phyloP scores from a whole-genome alignment of 805 yeast species.

The Lipomyces spencermartinsiae region DNA sequence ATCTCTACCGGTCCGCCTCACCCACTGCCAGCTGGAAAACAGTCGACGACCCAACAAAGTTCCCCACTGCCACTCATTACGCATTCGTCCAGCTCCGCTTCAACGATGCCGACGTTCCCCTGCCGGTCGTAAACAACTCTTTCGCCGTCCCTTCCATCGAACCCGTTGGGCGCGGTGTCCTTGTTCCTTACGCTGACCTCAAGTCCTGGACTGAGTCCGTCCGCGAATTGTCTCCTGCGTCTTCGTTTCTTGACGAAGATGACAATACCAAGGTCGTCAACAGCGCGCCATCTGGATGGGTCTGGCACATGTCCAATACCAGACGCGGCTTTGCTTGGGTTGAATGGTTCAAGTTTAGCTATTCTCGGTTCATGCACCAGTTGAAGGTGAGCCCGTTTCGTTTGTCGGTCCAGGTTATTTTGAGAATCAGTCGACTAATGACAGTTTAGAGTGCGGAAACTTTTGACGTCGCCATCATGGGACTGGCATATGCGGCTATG shows the following conservation, averaged over 20 bases:
- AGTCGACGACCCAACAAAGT: constrained; percentile 52
- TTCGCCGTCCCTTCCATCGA: constrained; percentile 2
- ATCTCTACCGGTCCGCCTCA: constrained; percentile 49
- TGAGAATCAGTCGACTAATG: neutral
- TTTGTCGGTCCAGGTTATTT: neutral
- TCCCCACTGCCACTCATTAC: constrained; percentile 54
- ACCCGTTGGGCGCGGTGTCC: constrained; percentile 50
- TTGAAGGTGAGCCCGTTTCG: constrained; percentile 21
- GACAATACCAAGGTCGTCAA: constrained; percentile 13
- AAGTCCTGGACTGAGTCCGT: constrained; percentile 43
- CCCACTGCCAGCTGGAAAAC: constrained; percentile 56
- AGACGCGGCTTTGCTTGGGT: constrained; percentile 48
- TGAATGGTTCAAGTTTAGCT: constrained; percentile 47
- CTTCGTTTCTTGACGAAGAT: neutral
- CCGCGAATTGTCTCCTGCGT: constrained; percentile 32
- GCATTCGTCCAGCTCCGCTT: constrained; percentile 65
- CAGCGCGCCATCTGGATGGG: constrained; percentile 50
- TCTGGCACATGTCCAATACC: constrained; percentile 53
- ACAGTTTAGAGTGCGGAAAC: constrained; percentile 68
- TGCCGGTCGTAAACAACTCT: constrained; percentile 24
- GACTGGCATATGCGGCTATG: constrained; percentile 86
- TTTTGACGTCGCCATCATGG: constrained; percentile 79
- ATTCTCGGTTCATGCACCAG: constrained; percentile 45
- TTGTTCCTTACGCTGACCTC: constrained; percentile 41
- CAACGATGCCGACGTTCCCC: constrained; percentile 50